Evolutionary conservation across 2,329 filamentous ascomycete genomes (phyloP), one percentile per base, ranked within the genome.

Genomic region (Calonectria multiphialidica): DNA sequence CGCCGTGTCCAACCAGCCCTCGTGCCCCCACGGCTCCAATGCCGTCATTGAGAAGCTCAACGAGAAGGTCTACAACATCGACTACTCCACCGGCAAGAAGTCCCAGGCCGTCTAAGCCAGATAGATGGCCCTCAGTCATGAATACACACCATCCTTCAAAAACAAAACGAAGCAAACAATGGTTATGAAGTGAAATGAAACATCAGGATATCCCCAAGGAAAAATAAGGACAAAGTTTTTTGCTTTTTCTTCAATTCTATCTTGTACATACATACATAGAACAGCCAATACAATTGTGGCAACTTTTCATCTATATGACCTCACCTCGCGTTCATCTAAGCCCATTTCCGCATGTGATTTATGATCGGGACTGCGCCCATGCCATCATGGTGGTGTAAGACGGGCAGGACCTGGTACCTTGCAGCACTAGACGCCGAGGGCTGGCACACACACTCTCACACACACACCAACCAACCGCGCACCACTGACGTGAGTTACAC

Each of bases 1-100:
- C 77, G 82, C 83, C 78, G 67, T 82, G 76, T 76, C 86, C 73
- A 90, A 90, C 84, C 89, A 90, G 83, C 83, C 89, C 10, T 79
- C 75, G 30, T 91, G 89, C 82, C 83, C 87, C 28, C 84, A 85
- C 76, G 79, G 78, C 25, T 83, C 90, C 28, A 88, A 88, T 49
- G 66, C 53, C 62, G 70, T 73, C 66, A 8, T 1, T 23, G 4
- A 30, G 35, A 3, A 72, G 3, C 71, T 74, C 2, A 79, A 77
- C 16, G 73, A 81, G 2, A 84, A 85, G 10, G 88, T 90, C 33
- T 85, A 85, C 79, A 89, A 90, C 81, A 86, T 90, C 72, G 79
- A 82, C 76, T 90, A 90, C 75, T 85, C 84, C 37, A 87, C 87
- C 18, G 89, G 89, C 57, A 80, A 85, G 65, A 59, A 59, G 80